A percentile compares a stretch with the other conserved stretches of the same genome.
Conservation (phyloP, 2,329 filamentous ascomycete species). For the Nemania sp. region DNA sequence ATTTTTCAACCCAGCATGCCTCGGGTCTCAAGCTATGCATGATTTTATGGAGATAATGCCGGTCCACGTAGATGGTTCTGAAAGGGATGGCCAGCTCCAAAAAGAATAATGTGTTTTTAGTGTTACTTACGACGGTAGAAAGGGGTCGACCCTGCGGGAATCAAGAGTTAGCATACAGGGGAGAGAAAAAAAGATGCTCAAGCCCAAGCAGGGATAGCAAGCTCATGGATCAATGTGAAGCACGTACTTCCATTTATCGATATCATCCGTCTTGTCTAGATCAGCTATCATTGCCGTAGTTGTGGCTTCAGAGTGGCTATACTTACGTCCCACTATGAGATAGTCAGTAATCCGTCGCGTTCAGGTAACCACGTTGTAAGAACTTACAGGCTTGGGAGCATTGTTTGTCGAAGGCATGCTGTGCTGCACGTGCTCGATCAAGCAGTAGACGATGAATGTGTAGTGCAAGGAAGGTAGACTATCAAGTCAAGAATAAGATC, state of each 20-base stretch:
- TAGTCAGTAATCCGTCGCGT: slow-evolving; percentile 13
- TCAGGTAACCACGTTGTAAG: not conserved
- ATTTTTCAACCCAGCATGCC: too few relatives aligned
- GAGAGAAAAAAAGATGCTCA: too few relatives aligned
- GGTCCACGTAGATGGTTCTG: not conserved
- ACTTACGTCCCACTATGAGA: slow-evolving; percentile 28
- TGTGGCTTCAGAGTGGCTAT: not conserved
- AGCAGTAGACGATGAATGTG: not conserved
- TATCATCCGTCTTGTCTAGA: slow-evolving; percentile 84
- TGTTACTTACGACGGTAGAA: slow-evolving; percentile 64
- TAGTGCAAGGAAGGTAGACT: not conserved
- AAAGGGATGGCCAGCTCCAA: not conserved
- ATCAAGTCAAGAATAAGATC: not conserved
- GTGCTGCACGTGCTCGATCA: slow-evolving; percentile 22
- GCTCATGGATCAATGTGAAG: not conserved
- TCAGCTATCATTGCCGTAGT: slow-evolving; percentile 6
- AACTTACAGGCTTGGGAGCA: slow-evolving; percentile 27
- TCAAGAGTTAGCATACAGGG: slow-evolving; percentile 11
- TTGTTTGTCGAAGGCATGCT: slow-evolving; percentile 36
- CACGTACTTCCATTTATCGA: slow-evolving; percentile 83
- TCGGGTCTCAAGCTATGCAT: not conserved
- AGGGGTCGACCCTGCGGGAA: slow-evolving; percentile 58
- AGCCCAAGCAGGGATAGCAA: slow-evolving; percentile 77
- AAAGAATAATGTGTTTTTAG: not conserved
- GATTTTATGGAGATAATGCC: not conserved